Evolutionary conservation across 768 basidiomycete genomes (phyloP), one percentile per base, ranked within the genome.

Genomic region (Favolaschia claudopus): DNA sequence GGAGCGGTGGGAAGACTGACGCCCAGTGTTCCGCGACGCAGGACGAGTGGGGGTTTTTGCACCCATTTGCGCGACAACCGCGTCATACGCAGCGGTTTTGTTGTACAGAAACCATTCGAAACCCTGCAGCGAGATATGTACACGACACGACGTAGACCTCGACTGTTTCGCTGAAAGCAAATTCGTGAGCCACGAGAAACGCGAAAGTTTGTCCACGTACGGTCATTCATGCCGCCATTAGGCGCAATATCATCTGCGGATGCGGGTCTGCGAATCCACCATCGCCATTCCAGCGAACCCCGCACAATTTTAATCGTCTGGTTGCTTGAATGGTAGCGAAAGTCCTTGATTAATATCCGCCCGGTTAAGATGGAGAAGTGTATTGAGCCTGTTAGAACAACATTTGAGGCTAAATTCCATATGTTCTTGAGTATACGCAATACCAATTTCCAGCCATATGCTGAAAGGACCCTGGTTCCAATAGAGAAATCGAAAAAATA

Each of bases 21-120:
- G 77, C 47, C 76, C 79, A 38, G 76, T 77, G 44, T 71, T 71
- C 51, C 72, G 76, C 4, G 80, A 79, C 1, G 67, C 63, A 19
- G 76, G 71, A 37, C 74, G 76, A 52, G 66, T 72, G 14, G 66
- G 60, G 44, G 66, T 67, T 69, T 77, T 77, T 20, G 72, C 75
- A 57, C 85, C 83, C 82, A 95, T 87, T 68, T 91, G 86, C 12
- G 89, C 82, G 19, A 96, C 76, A 49, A 99, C 95, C 50, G 86
- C 82, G 69, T 99, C 95, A 74, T 90, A 98, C 4, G 94, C 88
- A 4, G 92, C 85, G 4, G 93, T 96, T 44, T 88, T 81, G 74
- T 98, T 99, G 74, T 93, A 97, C 37, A 99, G 67, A 71, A 93
- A 93, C 89, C 93, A 95, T 72, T 99, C 95, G 39, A 95, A 80